Conservation (phyloP, 345 rosid species). For the Gossypium turneri region DNA sequence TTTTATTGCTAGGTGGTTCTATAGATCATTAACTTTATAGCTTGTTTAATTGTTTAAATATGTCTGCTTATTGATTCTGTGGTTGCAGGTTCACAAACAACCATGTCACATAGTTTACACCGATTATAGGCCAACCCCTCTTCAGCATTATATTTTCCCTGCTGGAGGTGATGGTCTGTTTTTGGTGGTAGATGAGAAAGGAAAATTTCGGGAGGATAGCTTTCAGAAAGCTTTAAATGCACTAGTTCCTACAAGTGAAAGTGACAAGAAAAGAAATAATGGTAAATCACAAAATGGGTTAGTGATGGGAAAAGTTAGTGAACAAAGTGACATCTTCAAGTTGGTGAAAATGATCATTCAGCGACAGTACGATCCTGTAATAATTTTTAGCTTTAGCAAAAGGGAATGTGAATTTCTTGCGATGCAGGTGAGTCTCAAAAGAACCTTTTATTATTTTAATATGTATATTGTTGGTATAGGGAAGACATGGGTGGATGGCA, state of each 20-base stretch:
- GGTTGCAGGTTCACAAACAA: slow-evolving; percentile 79
- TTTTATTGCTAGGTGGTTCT: background rate
- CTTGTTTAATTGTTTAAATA: slow-evolving; percentile 9
- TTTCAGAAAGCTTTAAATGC: slow-evolving; percentile 93
- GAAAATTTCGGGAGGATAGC: slow-evolving; percentile 86
- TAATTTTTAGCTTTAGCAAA: slow-evolving; percentile 95
- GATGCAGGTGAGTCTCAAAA: slow-evolving; percentile 60
- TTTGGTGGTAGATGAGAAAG: slow-evolving; percentile 92
- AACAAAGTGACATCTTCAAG: slow-evolving; percentile 95
- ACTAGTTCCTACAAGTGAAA: slow-evolving; percentile 64
- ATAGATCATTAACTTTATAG: background rate
- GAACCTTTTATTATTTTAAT: background rate
- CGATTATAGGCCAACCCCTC: slow-evolving; percentile 98
- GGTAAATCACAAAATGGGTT: slow-evolving; percentile 74
- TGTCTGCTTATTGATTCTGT: slow-evolving; percentile 17
- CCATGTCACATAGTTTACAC: slow-evolving; percentile 99
- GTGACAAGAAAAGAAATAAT: slow-evolving; percentile 68
- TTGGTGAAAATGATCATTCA: slow-evolving; percentile 96
- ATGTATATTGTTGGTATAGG: background rate
- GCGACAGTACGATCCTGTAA: slow-evolving; percentile 95
- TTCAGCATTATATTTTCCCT: slow-evolving; percentile 93
- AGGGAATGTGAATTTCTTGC: slow-evolving; percentile 98
- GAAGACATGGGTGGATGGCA: background rate
- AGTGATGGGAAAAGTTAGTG: slow-evolving; percentile 69
- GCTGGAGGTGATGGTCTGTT: slow-evolving; percentile 90